phyloP scores from a whole-genome alignment of 768 basidiomycete genomes.

The Xerocomus potaroensis region DNA sequence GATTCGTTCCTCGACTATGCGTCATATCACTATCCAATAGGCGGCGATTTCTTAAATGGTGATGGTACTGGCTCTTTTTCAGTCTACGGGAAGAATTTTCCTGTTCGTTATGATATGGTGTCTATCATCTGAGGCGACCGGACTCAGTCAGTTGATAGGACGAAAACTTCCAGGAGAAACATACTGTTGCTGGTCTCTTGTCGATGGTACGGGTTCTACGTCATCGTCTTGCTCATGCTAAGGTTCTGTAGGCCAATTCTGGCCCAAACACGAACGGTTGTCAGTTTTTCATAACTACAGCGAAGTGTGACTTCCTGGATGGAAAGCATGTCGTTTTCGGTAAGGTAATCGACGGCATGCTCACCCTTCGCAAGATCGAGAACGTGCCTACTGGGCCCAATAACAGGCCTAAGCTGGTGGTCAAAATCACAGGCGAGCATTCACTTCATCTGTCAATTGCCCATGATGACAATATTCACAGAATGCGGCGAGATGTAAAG shows the following conservation, averaged over 20 bases:
- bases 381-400: slow-evolving; percentile 90
- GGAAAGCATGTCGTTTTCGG: slow-evolving; percentile 94
- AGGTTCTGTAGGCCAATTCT: slow-evolving; percentile 74
- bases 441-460: not conserved
- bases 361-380: slow-evolving; percentile 94
- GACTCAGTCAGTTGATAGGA: slow-evolving; percentile 48
- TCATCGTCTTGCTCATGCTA: not conserved
- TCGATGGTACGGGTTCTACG: slow-evolving; percentile 65
- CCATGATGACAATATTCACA: slow-evolving; percentile 17
- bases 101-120: slow-evolving; percentile 43
- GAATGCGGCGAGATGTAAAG: slow-evolving; percentile 59
- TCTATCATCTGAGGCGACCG: not conserved
- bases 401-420: slow-evolving; percentile 82
- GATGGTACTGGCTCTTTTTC: slow-evolving; percentile 96
- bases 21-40: slow-evolving; percentile 33
- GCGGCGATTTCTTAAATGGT: slow-evolving; percentile 90
- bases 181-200: slow-evolving; percentile 77
- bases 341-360: slow-evolving; percentile 86
- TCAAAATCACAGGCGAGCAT: slow-evolving; percentile 76
- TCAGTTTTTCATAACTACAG: slow-evolving; percentile 98
- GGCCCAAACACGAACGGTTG: slow-evolving; percentile 94
- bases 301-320: slow-evolving; percentile 92
- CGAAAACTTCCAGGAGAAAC: slow-evolving; percentile 92
- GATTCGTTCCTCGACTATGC: not conserved
- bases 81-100: slow-evolving; percentile 95